A percentile compares a stretch with the other conserved stretches of the same genome.
These are phyloP conservation scores for Suillus decipiens DNA, from an alignment of 768 basidiomycete genomes.

Conservation along the genomic window DNA sequence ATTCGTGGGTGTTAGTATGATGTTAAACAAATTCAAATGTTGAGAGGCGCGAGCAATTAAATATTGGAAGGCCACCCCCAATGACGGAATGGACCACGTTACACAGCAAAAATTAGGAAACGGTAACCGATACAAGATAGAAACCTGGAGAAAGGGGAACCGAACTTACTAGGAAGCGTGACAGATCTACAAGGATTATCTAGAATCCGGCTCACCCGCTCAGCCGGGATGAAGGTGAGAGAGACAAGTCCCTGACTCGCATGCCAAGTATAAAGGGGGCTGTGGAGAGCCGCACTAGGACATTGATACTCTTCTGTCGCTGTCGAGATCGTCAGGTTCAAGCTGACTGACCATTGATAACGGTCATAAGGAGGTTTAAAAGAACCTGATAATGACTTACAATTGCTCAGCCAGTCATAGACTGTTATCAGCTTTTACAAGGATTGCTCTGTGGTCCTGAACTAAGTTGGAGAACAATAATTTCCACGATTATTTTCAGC, in stretches of 20 bases:
- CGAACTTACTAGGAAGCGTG: neutral
- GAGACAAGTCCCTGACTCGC: constrained; percentile 4
- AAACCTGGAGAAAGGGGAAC: constrained; percentile 1
- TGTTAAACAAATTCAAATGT: neutral
- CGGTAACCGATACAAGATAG: neutral
- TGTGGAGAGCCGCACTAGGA: neutral
- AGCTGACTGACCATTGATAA: neutral
- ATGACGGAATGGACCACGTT: neutral
- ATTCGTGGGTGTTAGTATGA: constrained; percentile 11
- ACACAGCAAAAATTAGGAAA: neutral
- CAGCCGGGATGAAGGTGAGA: constrained; percentile 14
- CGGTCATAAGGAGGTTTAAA: neutral
- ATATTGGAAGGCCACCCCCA: neutral
- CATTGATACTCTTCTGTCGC: neutral
- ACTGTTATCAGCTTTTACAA: neutral
- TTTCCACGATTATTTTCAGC: constrained; percentile 23
- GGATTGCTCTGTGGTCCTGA: neutral
- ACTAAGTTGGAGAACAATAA: constrained; percentile 5
- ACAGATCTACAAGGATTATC: constrained; percentile 4
- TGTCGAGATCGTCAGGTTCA: neutral
- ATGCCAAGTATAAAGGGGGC: neutral
- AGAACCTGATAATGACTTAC: neutral
- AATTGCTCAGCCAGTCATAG: neutral
- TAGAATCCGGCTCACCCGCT: constrained; percentile 5
- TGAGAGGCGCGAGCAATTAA: neutral